These are phyloP conservation scores for Dioszegia crocea DNA, from an alignment of 768 basidiomycete species.

Conservation along the genomic window DNA sequence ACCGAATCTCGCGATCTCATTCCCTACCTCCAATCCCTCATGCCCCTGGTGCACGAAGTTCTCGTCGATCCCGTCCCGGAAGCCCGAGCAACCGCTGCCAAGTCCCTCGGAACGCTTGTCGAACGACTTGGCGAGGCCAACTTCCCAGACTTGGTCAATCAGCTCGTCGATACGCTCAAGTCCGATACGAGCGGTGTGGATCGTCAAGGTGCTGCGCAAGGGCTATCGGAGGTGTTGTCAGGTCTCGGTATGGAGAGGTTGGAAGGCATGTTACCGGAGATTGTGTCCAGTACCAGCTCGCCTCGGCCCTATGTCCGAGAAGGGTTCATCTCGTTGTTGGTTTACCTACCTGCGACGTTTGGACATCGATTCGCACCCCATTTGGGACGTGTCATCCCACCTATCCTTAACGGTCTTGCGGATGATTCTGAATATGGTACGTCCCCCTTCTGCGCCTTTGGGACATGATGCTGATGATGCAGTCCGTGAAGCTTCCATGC, in stretches of 20 bases:
- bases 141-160: slow-evolving; percentile 94
- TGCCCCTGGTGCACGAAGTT: slow-evolving; percentile 87
- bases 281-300: slow-evolving; percentile 84
- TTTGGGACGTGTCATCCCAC: slow-evolving; percentile 85
- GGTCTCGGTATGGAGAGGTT: slow-evolving; percentile 97
- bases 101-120: slow-evolving; percentile 91
- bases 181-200: slow-evolving; percentile 93
- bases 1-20: slow-evolving; percentile 67
- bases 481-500: slow-evolving; percentile 95
- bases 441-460: not conserved
- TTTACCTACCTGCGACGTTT: slow-evolving; percentile 92
- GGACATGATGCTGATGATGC: not conserved
- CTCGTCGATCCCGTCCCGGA: slow-evolving; percentile 97
- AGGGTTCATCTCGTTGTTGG: slow-evolving; percentile 96
- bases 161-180: slow-evolving; percentile 77
- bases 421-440: slow-evolving; percentile 77
- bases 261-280: slow-evolving; percentile 85
- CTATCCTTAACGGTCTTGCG: slow-evolving; percentile 84
- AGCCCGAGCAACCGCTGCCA: slow-evolving; percentile 93
- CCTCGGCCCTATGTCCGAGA: slow-evolving; percentile 87
- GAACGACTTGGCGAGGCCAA: slow-evolving; percentile 89
- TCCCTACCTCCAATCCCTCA: slow-evolving; percentile 80
- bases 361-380: slow-evolving; percentile 95
- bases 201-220: slow-evolving; percentile 95
- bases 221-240: slow-evolving; percentile 87